Base-by-base conservation (phyloP, 1,139 yeast genomes). In the Saccharomycopsis hybrid region DNA sequence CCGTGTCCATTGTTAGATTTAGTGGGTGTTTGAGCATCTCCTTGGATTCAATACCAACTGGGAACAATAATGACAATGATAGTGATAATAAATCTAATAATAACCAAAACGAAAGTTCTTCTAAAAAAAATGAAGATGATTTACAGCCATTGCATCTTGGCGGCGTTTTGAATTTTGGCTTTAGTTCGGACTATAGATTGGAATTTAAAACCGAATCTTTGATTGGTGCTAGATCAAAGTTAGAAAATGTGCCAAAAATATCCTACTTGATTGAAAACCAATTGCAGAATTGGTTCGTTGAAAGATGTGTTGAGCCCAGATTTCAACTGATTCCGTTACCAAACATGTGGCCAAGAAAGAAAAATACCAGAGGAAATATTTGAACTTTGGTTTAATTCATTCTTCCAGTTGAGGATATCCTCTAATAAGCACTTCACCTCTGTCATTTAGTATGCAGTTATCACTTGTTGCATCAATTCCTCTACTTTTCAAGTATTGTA, bases 21-120 rank as follows among this genome's bases (percentile, higher is more conserved):
- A 85, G 95, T n/a, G 97, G 97, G 0, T 85, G 96, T 58, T 70
- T 92, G 39, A 83, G 95, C 0, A 87, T 90, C 0, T 85, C 96
- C 0, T 67, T 89, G 55, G 74, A 81, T 36, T 76, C 80, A 44
- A 70, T 79, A 2, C 69, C 71, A 48, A 75, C 73, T 46, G 43
- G 35, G 9, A 49, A 54, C 30, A 59, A 56, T 7, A 58, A 58
- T n/a, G 59, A 62, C 30, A 58, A 63, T 13, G 74, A 73, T 1
- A 8, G 7, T 11, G 32, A 46, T 8, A 49, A 41, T 11, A 46
- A 49, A 36, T 31, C 46, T 8, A 31, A 31, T 58, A 30, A 40
- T 35, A 40, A 37, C n/a, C 35, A 38, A 18, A 35, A 41, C 30
- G 43, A 32, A 9, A 41, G 37, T 25, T 33, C n/a, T 24, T 41